These are phyloP conservation scores for Cinnamomum micranthum DNA, from an alignment of 164 flowering plant species.

Conservation along the genomic window DNA sequence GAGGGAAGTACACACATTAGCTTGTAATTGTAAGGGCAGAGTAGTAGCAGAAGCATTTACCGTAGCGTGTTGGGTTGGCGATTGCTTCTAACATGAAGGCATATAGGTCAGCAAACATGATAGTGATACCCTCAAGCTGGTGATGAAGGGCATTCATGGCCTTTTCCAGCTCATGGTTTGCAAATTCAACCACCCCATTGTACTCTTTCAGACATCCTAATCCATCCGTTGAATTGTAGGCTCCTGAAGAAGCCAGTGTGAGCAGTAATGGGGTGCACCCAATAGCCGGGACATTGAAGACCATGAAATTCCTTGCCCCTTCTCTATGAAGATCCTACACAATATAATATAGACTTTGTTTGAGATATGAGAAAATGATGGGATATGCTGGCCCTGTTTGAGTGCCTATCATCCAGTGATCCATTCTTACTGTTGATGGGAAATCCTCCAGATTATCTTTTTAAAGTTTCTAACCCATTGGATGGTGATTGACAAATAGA, in stretches of 20 bases:
- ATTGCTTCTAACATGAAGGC: constrained; percentile 14
- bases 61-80: constrained; percentile 15
- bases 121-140: constrained; percentile 6
- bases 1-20: neutral
- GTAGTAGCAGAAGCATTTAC: neutral
- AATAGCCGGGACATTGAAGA: constrained; percentile 20
- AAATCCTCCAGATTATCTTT: too few relatives aligned
- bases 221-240: constrained; percentile 22
- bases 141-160: constrained; percentile 2
- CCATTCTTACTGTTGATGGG: too few relatives aligned
- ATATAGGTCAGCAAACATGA: constrained; percentile 16
- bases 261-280: constrained; percentile 17
- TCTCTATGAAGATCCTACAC: constrained; percentile 23
- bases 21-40: neutral
- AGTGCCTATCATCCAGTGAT: too few relatives aligned
- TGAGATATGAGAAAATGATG: too few relatives aligned
- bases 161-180: constrained; percentile 13
- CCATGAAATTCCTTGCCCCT: constrained; percentile 22
- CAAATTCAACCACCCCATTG: constrained; percentile 16
- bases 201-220: constrained; percentile 23
- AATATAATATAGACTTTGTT: neutral
- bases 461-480: too few relatives aligned
- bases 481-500: too few relatives aligned
- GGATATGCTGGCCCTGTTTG: too few relatives aligned
- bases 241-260: constrained; percentile 14